Base-by-base conservation (phyloP, 176 grass and related monocot genomes). In the Lolium multiflorum region DNA sequence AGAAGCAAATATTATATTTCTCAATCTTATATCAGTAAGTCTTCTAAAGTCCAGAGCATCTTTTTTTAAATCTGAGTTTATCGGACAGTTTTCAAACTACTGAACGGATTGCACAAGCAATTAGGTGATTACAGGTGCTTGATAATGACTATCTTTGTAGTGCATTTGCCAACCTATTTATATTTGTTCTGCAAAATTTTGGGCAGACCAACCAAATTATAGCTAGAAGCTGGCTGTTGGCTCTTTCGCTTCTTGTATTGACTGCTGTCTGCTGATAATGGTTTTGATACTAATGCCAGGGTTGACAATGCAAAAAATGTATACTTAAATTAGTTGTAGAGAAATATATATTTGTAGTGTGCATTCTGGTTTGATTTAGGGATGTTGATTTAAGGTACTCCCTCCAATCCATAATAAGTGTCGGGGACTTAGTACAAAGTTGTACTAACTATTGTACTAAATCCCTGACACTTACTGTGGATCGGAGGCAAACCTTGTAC, bases 1-100 rank as follows among this genome's bases (percentile, higher is more conserved):
- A 44, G 93, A 98, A 82, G 65, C 91, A 68, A 98, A 95, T 61
- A 94, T 76, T 76, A 54, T 76, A 76, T 76, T 76, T 18, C 73
- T 76, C 3, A 76, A 76, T 31, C 73, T 76, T 95, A 94, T 98
- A 80, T 98, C 93, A 83, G 96, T 98, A 92, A 85, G 93, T 89
- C 25, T 67, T 77, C 28, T 80, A 24, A 62, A 66, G 9, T 68
- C 58, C 43, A 24, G n/a, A 54, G 50, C 24, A 77, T 74, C 12
- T 49, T 79, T 2, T 46, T 43, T 68, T 52, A 64, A 64, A 28
- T 85, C 31, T 55, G 48, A 38, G 38, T 50, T 37, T 76, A 49
- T 24, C 41, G 48, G 20, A 20, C 62, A 10, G 28, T 79, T 54
- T 24, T 25, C 6, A 14, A 39, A 56, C 4, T 77, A 41, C 35